Evolutionary conservation across 192 early-diverging fungal genomes (phyloP).

Genomic region (Rhizophagus sp.): DNA sequence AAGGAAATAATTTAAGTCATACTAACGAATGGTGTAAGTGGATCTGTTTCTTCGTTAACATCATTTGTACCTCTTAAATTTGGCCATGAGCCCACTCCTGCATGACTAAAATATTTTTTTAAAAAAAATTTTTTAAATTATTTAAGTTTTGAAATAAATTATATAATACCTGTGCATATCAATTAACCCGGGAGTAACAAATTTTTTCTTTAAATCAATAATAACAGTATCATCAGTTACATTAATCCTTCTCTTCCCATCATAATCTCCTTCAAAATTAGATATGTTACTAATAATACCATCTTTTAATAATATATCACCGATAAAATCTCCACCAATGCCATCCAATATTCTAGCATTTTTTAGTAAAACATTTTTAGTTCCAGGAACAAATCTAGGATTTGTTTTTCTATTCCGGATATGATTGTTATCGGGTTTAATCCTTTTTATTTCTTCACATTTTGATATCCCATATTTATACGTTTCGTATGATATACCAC

Average conservation of each 20-base stretch:
- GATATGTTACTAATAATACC: conserved; percentile 59
- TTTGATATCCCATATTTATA: conserved; percentile 10
- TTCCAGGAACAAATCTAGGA: conserved; percentile 43
- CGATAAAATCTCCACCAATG: conserved; percentile 39
- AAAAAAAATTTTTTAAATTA: not conserved
- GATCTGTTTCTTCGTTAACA: conserved; percentile 66
- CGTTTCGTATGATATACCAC: conserved; percentile 2
- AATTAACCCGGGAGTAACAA: conserved; percentile 77
- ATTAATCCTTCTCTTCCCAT: not conserved
- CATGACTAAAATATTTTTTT: conserved; percentile 46
- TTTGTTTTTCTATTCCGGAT: conserved; percentile 36
- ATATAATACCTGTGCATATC: conserved; percentile 63
- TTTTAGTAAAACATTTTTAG: conserved; percentile 50
- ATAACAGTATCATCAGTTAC: conserved; percentile 38
- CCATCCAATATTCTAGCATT: conserved; percentile 64
- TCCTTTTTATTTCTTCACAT: conserved; percentile 9
- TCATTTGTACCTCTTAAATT: conserved; percentile 52
- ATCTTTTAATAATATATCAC: conserved; percentile 56
- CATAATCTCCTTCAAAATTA: conserved; percentile 31
- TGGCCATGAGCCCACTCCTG: conserved; percentile 69
- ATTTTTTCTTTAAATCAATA: conserved; percentile 64
- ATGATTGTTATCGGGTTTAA: not conserved
- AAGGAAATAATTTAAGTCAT: not conserved
- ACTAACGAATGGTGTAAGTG: conserved; percentile 55
- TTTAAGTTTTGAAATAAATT: not conserved